These are phyloP conservation scores for Nothophoma quercina DNA, from an alignment of 2,329 filamentous ascomycete genomes.

Conservation along the genomic window DNA sequence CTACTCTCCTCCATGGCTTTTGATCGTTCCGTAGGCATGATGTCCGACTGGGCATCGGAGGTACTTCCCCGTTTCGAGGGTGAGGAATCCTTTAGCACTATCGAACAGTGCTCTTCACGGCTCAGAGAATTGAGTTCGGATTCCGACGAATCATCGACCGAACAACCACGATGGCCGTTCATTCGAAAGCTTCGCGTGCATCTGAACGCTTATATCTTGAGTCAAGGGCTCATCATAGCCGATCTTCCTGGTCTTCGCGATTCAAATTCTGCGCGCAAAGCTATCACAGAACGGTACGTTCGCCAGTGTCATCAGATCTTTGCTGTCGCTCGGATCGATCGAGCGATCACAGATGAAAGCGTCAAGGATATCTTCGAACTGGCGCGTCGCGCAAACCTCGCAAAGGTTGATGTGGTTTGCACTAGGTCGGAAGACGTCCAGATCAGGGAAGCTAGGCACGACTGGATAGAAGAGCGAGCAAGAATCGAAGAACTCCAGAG, in stretches of 20 bases:
- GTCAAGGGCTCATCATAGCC: conserved; percentile 58
- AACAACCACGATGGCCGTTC: conserved; percentile 53
- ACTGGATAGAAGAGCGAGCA: conserved; percentile 20
- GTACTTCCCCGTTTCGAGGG: neutral
- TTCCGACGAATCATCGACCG: neutral
- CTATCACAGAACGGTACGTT: conserved; percentile 57
- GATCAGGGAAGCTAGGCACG: conserved; percentile 21
- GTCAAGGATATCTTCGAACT: conserved; percentile 54
- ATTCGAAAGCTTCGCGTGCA: conserved; percentile 57
- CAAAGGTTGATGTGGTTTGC: conserved; percentile 39
- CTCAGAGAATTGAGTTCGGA: conserved; percentile 47
- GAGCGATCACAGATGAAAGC: conserved; percentile 54
- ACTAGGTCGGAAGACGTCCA: conserved; percentile 31
- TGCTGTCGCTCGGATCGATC: conserved; percentile 53
- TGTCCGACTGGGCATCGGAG: neutral
- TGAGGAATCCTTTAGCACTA: conserved; percentile 47
- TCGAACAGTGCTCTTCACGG: conserved; percentile 44
- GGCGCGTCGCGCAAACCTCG: conserved; percentile 48
- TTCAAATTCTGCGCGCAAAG: conserved; percentile 54
- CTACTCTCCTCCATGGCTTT: neutral
- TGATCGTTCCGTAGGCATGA: neutral
- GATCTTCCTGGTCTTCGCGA: conserved; percentile 61
- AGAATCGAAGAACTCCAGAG: conserved; percentile 18
- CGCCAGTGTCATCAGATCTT: conserved; percentile 58
- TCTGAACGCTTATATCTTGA: conserved; percentile 56